Percentiles rank a stretch among this genome's conserved stretches.
Conservation (phyloP, 2,329 filamentous ascomycete species). For the Ophidiomyces ophidiicola region DNA sequence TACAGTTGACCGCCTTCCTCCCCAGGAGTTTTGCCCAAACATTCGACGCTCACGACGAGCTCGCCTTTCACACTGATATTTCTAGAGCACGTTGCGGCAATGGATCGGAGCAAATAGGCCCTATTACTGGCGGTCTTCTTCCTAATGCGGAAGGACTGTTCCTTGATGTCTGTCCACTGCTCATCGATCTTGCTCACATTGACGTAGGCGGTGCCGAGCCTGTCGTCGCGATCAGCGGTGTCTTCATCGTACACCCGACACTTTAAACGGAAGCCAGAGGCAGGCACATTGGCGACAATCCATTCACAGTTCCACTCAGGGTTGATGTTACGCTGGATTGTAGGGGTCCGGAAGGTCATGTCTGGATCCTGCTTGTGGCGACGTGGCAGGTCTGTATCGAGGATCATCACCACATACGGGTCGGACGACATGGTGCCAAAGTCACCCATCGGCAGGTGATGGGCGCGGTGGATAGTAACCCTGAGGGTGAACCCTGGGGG, state of each 20-base stretch:
- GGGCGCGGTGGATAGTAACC: constrained; percentile 70
- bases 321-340: constrained; percentile 57
- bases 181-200: constrained; percentile 48
- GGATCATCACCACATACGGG: constrained; percentile 66
- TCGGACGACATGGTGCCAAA: constrained; percentile 66
- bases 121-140: constrained; percentile 78
- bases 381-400: constrained; percentile 56
- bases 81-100: constrained; percentile 51
- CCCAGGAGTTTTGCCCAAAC: constrained; percentile 61
- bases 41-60: constrained; percentile 60
- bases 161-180: constrained; percentile 55
- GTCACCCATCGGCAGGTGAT: constrained; percentile 72
- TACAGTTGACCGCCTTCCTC: constrained; percentile 57
- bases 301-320: constrained; percentile 76
- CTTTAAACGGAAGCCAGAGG: constrained; percentile 70
- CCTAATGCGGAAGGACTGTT: constrained; percentile 58
- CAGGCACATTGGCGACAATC: constrained; percentile 76
- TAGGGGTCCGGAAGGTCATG: constrained; percentile 61
- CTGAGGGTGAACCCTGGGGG: constrained; percentile 72
- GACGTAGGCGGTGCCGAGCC: constrained; percentile 74
- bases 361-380: constrained; percentile 67
- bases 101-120: constrained; percentile 62
- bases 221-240: constrained; percentile 70
- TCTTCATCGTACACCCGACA: constrained; percentile 86
- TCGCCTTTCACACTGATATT: constrained; percentile 56